Base-by-base conservation (phyloP, 495 filamentous ascomycete species). In the Aspergillus taichungensis region DNA sequence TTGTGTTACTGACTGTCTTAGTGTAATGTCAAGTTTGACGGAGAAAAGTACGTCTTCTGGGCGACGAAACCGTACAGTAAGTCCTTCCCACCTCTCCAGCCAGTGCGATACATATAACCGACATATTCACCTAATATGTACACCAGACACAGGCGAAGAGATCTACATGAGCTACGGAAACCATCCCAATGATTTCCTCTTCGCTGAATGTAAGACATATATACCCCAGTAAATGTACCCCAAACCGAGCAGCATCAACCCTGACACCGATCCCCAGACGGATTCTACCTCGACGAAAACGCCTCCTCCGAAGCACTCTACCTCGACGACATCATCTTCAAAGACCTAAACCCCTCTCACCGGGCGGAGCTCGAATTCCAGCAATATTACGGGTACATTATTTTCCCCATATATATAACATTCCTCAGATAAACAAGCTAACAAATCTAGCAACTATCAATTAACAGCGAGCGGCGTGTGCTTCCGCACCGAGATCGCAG, bases 111-210 rank as follows among this genome's bases (percentile, higher is more conserved):
- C 46, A 37, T 54, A 14, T 12, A 12, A 18, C 12, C 29, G 24
- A 28, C 37, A 49, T 8, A 34, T 40, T 5, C 2, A 24, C 18
- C 8, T 43, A 28, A 49, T 13, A 4, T 8, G 2, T 49, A 63
- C 9, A 24, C 24, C 31, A 59, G 65, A 64, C 5, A 51, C 54
- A 30, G 85, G 83, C 7, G 83, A 90, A 31, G 87, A 95, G 55
- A 64, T 95, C 6, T 83, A 73, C 50, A 84, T 91, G 42, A 83
- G 78, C 44, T 95, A 95, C 55, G 89, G 89, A 5, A 56, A 65
- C 36, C 89, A 95, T 63, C 68, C 74, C 9, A 89, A 90, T 53
- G 88, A 94, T 57, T 85, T 89, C 47, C 71, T 85, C 5, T 73
- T 94, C 5, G 76, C 78, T 3, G 89, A 95, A 69, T 92, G 77